A percentile compares a stretch with the other conserved stretches of the same genome.
phyloP scores from a whole-genome alignment of 78 protist genomes.

The Dictyostelium capitatum region DNA sequence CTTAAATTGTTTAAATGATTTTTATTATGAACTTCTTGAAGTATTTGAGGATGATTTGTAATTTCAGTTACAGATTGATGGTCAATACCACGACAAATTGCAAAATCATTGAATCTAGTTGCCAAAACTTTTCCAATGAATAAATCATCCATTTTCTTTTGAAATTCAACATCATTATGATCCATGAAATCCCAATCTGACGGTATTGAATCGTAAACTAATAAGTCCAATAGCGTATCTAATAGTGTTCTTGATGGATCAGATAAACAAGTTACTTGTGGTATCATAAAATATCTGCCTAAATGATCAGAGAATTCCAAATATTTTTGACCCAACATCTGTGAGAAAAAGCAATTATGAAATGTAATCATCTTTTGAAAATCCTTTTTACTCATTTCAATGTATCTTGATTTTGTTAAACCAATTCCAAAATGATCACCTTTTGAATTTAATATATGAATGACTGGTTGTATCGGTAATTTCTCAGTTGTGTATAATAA shows the following conservation, averaged over 20 bases:
- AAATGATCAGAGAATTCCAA: neutral
- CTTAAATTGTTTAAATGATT: neutral
- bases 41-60: neutral
- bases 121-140: neutral
- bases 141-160: neutral
- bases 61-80: neutral
- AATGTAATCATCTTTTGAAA: slow-evolving; percentile 43
- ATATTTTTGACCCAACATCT: slow-evolving; percentile 17
- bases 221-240: slow-evolving; percentile 25
- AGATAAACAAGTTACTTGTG: slow-evolving; percentile 16
- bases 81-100: slow-evolving; percentile 37
- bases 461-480: slow-evolving; percentile 2
- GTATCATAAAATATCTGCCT: slow-evolving; percentile 8
- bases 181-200: neutral
- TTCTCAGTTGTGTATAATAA: slow-evolving; percentile 6
- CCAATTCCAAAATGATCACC: slow-evolving; percentile 49
- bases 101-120: neutral
- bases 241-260: neutral
- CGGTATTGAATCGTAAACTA: slow-evolving; percentile 20
- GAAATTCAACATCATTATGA: neutral
- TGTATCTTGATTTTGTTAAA: neutral
- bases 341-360: slow-evolving; percentile 5
- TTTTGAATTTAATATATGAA: slow-evolving; percentile 13
- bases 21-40: neutral
- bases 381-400: neutral